Evolutionary conservation across 441 rosid genomes (phyloP).

Genomic region (Eruca vesicaria): DNA sequence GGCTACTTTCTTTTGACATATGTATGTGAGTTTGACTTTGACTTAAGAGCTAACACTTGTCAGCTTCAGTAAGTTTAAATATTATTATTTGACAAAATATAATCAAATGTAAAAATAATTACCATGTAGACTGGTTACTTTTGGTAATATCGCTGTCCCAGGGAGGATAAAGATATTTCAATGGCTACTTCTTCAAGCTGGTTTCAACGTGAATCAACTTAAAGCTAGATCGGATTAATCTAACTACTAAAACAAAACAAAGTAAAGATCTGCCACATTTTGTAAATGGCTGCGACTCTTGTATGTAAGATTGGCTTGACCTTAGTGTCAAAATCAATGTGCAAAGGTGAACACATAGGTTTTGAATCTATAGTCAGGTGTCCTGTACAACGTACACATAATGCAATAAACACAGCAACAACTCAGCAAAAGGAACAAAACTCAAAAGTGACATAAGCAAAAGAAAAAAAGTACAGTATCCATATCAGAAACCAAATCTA

Average conservation of each 20-base stretch:
- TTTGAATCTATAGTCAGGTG: background rate
- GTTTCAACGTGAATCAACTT: background rate
- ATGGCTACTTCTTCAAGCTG: slow-evolving; percentile 6
- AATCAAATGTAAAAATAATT: background rate
- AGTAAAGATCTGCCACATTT: background rate
- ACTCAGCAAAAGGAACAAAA: background rate
- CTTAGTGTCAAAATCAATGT: background rate
- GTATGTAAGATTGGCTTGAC: background rate
- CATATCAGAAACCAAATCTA: slow-evolving; percentile 1
- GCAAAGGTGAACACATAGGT: background rate
- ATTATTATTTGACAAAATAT: background rate
- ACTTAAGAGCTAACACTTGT: background rate
- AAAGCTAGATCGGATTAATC: background rate
- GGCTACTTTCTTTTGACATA: background rate
- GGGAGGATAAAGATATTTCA: slow-evolving; percentile 11
- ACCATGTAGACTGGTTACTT: background rate
- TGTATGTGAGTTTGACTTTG: background rate
- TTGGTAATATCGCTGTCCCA: background rate
- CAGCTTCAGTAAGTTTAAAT: background rate
- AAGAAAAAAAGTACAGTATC: background rate
- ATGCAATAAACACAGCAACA: background rate
- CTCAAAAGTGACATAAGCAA: slow-evolving; percentile 20
- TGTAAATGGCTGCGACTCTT: background rate
- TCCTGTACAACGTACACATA: background rate
- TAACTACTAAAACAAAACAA: background rate